These are phyloP conservation scores for Melampsora americana DNA, from an alignment of 1,284 basidiomycete genomes.

Conservation along the genomic window DNA sequence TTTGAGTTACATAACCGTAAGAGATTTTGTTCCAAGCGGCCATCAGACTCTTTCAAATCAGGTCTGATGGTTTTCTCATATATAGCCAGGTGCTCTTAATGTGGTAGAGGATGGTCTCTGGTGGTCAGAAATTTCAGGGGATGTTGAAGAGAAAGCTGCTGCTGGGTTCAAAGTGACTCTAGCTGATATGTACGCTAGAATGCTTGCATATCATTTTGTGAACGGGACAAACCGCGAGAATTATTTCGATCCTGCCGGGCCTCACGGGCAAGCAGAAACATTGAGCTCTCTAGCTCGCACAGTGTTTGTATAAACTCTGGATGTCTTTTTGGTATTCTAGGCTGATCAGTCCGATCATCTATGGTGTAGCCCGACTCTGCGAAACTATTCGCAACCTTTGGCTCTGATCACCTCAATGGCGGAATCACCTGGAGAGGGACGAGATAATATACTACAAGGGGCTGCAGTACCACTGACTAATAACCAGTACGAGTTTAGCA, in stretches of 20 bases:
- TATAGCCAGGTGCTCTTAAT: not conserved
- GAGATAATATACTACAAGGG: not conserved
- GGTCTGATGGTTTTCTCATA: too few species aligned
- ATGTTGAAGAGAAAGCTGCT: conserved; percentile 16
- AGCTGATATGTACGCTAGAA: conserved; percentile 14
- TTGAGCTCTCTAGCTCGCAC: not conserved
- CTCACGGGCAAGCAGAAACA: conserved; percentile 11
- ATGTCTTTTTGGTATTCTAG: not conserved
- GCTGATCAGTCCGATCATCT: not conserved
- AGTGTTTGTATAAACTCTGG: not conserved
- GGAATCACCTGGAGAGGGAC: conserved; percentile 11
- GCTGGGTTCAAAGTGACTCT: conserved; percentile 21
- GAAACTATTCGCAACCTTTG: conserved; percentile 28
- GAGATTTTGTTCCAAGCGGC: not conserved
- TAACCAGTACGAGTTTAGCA: conserved; percentile 30
- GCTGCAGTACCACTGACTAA: conserved; percentile 21
- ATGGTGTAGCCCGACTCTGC: conserved; percentile 10
- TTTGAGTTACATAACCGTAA: conserved; percentile 20
- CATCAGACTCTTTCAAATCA: too few species aligned
- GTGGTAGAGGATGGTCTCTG: not conserved
- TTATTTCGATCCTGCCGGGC: conserved; percentile 14
- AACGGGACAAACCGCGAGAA: conserved; percentile 18
- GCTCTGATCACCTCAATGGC: conserved; percentile 24
- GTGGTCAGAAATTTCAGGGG: conserved; percentile 3
- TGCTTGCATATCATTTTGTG: conserved; percentile 21